A percentile compares a stretch with the other conserved stretches of the same genome.
phyloP scores from a whole-genome alignment of 2,329 filamentous ascomycete genomes.

The Onygena corvina region DNA sequence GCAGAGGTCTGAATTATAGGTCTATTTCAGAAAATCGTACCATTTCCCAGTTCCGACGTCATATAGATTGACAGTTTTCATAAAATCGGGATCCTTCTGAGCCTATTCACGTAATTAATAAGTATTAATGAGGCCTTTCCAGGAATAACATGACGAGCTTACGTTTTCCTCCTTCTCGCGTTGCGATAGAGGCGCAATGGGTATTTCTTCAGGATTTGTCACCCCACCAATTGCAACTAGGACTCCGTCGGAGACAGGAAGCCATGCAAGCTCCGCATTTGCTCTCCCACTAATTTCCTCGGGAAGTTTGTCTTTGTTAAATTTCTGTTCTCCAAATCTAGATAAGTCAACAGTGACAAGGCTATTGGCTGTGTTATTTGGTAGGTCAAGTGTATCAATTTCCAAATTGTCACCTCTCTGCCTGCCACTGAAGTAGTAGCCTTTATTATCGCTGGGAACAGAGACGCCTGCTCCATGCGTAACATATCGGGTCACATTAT shows the following conservation, averaged over 20 bases:
- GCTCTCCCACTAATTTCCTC: constrained; percentile 43
- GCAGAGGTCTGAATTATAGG: neutral
- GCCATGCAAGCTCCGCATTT: constrained; percentile 55
- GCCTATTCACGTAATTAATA: neutral
- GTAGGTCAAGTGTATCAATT: constrained; percentile 30
- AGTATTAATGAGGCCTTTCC: neutral
- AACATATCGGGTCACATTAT: constrained; percentile 47
- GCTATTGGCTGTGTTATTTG: constrained; percentile 38
- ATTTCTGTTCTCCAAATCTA: constrained; percentile 39
- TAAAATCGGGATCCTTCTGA: constrained; percentile 24
- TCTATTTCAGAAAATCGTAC: constrained; percentile 14
- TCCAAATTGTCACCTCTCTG: constrained; percentile 40
- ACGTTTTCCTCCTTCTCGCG: constrained; percentile 16
- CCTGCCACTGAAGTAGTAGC: constrained; percentile 59
- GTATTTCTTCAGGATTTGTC: constrained; percentile 19
- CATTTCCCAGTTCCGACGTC: constrained; percentile 24
- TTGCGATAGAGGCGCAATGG: constrained; percentile 5
- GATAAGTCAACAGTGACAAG: constrained; percentile 53
- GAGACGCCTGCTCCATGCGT: constrained; percentile 53
- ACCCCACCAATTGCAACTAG: constrained; percentile 32
- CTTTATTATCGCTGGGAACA: constrained; percentile 57
- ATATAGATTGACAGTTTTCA: constrained; percentile 29
- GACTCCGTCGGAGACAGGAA: constrained; percentile 30
- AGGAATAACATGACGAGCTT: constrained; percentile 6
- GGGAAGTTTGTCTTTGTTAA: constrained; percentile 47